Evolutionary conservation across 2,329 filamentous ascomycete genomes (phyloP).

Genomic region (Rasamsonia emersonii): DNA sequence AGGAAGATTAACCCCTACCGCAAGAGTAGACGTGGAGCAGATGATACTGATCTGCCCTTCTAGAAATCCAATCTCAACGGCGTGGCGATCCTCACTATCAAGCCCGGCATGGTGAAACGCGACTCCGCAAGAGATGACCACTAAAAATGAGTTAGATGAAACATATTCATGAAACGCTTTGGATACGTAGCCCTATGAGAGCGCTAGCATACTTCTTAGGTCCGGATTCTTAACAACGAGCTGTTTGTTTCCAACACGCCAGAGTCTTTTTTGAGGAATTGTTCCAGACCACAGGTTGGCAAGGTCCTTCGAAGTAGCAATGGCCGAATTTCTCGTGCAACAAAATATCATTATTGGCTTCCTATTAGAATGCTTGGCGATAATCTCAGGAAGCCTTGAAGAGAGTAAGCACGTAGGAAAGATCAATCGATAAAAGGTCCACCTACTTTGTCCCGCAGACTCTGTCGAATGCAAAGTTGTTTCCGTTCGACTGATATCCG

Average conservation of each 20-base stretch:
- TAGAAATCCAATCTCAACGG: slow-evolving; percentile 61
- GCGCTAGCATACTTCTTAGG: slow-evolving; percentile 44
- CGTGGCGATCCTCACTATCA: slow-evolving; percentile 52
- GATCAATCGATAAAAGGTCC: neutral
- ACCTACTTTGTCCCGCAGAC: slow-evolving; percentile 52
- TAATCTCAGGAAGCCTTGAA: slow-evolving; percentile 54
- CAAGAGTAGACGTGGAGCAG: slow-evolving; percentile 78
- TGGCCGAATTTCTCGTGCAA: slow-evolving; percentile 63
- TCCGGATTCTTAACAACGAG: slow-evolving; percentile 51
- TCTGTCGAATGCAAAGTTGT: slow-evolving; percentile 72
- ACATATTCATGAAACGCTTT: neutral
- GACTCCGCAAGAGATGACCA: slow-evolving; percentile 51
- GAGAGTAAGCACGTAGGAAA: neutral
- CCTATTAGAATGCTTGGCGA: slow-evolving; percentile 55
- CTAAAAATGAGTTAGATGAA: slow-evolving; percentile 19
- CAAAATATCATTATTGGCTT: slow-evolving; percentile 84
- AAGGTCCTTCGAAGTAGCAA: slow-evolving; percentile 58
- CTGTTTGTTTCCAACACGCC: slow-evolving; percentile 49
- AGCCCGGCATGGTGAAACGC: slow-evolving; percentile 79
- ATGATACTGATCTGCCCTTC: slow-evolving; percentile 68
- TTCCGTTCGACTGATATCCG: slow-evolving; percentile 55
- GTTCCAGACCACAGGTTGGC: slow-evolving; percentile 56
- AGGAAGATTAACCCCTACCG: slow-evolving; percentile 74
- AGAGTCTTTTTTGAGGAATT: slow-evolving; percentile 46
- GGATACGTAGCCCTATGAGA: slow-evolving; percentile 18